Evolutionary conservation across 2,329 filamentous ascomycete species (phyloP), one percentile per base, ranked within the genome.

Genomic region (Clonostachys sp.): DNA sequence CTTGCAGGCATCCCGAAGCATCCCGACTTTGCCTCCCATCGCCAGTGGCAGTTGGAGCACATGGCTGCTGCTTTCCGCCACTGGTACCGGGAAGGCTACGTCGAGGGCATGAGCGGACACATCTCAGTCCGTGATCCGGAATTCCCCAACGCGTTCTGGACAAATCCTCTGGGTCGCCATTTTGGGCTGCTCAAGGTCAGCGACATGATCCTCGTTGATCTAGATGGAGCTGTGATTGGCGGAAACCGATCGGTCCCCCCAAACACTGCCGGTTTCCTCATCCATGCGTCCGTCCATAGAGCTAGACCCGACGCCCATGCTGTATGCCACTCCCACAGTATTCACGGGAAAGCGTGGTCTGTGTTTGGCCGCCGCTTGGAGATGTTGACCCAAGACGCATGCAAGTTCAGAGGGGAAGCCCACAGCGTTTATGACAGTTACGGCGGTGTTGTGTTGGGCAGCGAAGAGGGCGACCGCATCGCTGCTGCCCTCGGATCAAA

Each of bases 131-230:
- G 83, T 12, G 83, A 86, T 54, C 82, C 83, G 0, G 81, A 84
- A 58, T 67, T 77, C 51, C 65, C 68, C 1, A 65, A 81, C 46
- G 73, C 72, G 1, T 84, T 86, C 63, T 88, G 84, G 84, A 87
- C 17, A 18, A 74, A 89, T 79, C 67, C 84, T 62, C 18, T 89
- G 0, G 82, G 81, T 4, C 70, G 71, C 18, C 84, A 88, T 61
- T 89, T 88, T 56, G 83, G 77, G 3, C 67, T 84, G 46, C 71
- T 89, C 46, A 80, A 78, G 49, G 82, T 83, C 1, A 76, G 73
- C n/a, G 85, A 88, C 60, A 82, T 89, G 77, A 79, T 88, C 36
- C 74, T 85, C n/a, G 74, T 89, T 5, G 78, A 87, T 53, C 63
- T 72, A 36, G 57, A 65, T 0, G 83, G 84, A 56, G n/a, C n/a